A percentile compares a stretch with the other conserved stretches of the same genome.
Conservation (phyloP, 78 protist species). For the Chrysochromulina tobinii region DNA sequence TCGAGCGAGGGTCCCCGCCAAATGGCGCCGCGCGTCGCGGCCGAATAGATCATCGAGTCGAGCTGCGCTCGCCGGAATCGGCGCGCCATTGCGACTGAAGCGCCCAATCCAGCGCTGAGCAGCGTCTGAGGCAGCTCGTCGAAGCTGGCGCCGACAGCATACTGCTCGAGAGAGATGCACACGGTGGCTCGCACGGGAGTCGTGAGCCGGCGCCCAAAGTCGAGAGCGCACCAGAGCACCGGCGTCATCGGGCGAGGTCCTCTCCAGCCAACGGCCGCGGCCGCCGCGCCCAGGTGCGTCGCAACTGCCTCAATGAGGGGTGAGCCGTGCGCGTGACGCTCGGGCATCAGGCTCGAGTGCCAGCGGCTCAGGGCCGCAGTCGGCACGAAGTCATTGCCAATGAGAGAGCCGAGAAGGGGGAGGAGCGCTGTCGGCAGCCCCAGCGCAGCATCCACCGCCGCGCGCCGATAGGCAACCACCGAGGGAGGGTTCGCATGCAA, state of each 20-base stretch:
- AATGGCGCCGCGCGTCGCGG: background rate
- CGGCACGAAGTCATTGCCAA: background rate
- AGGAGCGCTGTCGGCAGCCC: background rate
- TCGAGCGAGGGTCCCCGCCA: background rate
- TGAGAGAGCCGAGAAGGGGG: background rate
- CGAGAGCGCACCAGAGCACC: background rate
- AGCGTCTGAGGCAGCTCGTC: too few species aligned
- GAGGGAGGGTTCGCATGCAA: background rate
- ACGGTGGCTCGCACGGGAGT: background rate
- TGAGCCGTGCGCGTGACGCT: background rate
- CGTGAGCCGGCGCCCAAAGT: background rate
- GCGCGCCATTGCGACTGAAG: background rate
- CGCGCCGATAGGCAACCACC: background rate
- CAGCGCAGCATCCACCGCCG: background rate
- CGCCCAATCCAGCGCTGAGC: too few species aligned
- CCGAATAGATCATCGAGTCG: background rate
- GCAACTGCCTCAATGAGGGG: conserved; percentile 5
- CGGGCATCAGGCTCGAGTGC: background rate
- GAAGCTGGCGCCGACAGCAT: background rate
- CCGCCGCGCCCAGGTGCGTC: background rate
- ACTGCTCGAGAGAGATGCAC: background rate
- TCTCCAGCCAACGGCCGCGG: background rate
- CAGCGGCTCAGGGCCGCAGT: background rate
- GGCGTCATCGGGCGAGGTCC: background rate
- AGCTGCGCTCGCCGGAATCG: background rate